These are phyloP conservation scores for Colletotrichum paranaense DNA, from an alignment of 2,329 filamentous ascomycete species.

Conservation along the genomic window DNA sequence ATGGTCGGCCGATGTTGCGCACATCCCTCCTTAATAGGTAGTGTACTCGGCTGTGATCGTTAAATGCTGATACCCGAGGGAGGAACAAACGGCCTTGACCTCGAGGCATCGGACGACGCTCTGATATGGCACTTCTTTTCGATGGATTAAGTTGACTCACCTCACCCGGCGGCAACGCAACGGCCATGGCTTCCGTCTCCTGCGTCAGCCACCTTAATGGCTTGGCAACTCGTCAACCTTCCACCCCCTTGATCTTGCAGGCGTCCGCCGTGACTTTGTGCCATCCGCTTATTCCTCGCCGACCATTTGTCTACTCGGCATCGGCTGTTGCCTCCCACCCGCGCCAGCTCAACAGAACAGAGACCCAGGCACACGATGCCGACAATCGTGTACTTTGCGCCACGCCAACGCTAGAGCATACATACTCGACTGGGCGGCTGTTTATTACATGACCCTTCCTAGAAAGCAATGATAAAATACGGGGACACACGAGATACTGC, in stretches of 20 bases:
- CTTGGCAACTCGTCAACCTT: conserved; percentile 24
- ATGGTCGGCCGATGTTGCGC: neutral
- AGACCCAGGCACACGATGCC: neutral
- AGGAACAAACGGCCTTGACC: neutral
- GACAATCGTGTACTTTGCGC: neutral
- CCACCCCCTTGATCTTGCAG: neutral
- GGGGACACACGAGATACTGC: conserved; percentile 28
- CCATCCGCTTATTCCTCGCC: neutral
- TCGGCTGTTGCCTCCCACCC: neutral
- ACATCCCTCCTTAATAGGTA: neutral
- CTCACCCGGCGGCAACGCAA: conserved; percentile 12
- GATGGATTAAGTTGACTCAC: neutral
- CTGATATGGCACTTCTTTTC: neutral
- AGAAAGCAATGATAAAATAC: conserved; percentile 7
- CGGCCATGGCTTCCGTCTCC: conserved; percentile 21
- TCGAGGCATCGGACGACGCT: neutral
- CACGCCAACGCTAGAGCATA: conserved; percentile 8
- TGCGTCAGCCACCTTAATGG: conserved; percentile 3
- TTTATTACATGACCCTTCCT: conserved; percentile 8
- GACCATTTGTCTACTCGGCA: neutral
- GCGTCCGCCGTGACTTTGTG: neutral
- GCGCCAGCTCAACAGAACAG: neutral
- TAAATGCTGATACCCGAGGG: neutral
- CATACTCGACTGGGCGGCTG: neutral
- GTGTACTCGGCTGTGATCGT: neutral